These are phyloP conservation scores for Tagetes erecta DNA, from an alignment of 129 eudicot species.

Conservation along the genomic window DNA sequence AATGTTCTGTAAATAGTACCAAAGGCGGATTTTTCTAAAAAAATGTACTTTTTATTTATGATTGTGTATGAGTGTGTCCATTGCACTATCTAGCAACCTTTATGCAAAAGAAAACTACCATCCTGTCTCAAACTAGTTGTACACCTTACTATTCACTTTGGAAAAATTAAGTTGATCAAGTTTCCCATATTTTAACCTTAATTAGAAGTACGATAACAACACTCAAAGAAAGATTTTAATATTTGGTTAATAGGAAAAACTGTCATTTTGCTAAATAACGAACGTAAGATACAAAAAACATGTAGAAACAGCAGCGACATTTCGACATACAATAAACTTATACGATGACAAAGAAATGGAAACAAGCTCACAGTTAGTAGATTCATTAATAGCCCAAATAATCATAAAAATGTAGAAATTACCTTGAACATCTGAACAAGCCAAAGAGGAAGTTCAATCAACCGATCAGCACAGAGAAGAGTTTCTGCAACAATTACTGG, in stretches of 20 bases:
- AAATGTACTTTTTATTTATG: constrained; percentile 7
- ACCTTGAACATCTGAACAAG: constrained; percentile 92
- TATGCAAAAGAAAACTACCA: not conserved
- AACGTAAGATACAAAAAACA: not conserved
- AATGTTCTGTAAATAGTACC: not conserved
- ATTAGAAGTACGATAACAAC: not conserved
- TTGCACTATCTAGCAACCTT: not conserved
- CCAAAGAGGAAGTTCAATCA: constrained; percentile 95
- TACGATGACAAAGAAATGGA: too few relatives aligned
- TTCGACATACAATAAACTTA: too few relatives aligned
- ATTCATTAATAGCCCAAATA: not conserved
- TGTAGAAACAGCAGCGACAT: too few relatives aligned
- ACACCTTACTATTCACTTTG: not conserved
- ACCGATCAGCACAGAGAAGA: constrained; percentile 80
- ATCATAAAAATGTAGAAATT: constrained; percentile 18
- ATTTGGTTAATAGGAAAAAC: not conserved
- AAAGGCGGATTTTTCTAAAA: not conserved
- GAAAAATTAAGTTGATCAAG: not conserved
- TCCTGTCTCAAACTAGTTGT: not conserved
- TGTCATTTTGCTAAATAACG: not conserved
- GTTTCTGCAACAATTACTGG: constrained; percentile 89
- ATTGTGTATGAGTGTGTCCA: not conserved
- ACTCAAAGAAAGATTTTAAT: not conserved
- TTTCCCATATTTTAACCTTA: not conserved
- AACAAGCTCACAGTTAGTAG: too few relatives aligned